Evolutionary conservation across 2,329 filamentous ascomycete species (phyloP).

Genomic region (Pseudogymnoascus sp.): DNA sequence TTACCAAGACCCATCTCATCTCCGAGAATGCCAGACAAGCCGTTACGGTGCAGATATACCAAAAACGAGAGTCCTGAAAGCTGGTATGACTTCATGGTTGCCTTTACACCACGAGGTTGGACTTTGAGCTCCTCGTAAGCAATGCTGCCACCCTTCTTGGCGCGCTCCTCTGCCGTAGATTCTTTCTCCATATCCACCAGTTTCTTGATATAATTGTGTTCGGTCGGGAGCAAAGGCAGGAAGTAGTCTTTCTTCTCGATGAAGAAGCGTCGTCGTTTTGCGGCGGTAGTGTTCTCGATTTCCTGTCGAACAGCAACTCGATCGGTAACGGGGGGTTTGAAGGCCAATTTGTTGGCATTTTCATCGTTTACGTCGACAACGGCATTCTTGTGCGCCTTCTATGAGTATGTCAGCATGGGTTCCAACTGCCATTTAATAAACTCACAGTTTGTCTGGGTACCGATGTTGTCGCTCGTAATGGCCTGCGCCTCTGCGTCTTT

Average conservation of each 20-base stretch:
- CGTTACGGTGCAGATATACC: constrained; percentile 38
- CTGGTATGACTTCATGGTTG: constrained; percentile 45
- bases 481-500: constrained; percentile 1
- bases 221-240: constrained; percentile 26
- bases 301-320: constrained; percentile 25
- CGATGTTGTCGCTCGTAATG: neutral
- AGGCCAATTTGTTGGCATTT: neutral
- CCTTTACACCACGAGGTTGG: constrained; percentile 34
- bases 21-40: constrained; percentile 38
- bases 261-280: constrained; percentile 28
- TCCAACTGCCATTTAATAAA: neutral
- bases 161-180: constrained; percentile 19
- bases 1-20: constrained; percentile 47
- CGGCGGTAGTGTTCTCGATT: constrained; percentile 24
- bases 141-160: constrained; percentile 19
- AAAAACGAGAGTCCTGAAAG: constrained; percentile 44
- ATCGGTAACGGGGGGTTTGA: constrained; percentile 22
- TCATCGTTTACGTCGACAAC: constrained; percentile 15
- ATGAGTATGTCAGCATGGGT: constrained; percentile 6
- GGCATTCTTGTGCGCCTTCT: constrained; percentile 11
- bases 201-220: constrained; percentile 29
- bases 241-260: constrained; percentile 29
- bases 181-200: constrained; percentile 23
- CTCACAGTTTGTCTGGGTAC: neutral
- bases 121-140: constrained; percentile 25